Conservation (phyloP, 1,284 basidiomycete species). For the Ganoderma meredithae region DNA sequence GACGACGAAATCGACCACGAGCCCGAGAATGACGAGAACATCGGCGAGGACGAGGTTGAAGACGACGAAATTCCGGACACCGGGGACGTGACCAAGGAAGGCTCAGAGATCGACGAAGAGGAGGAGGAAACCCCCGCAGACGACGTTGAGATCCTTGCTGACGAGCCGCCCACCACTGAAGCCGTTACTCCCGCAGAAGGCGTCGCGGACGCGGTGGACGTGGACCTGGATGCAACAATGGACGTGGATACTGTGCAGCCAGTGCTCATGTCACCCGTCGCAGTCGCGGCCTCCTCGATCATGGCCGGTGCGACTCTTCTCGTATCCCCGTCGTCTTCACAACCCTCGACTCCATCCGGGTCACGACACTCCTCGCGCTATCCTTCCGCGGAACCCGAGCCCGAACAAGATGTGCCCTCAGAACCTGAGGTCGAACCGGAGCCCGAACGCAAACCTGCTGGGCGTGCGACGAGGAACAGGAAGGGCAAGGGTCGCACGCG, state of each 20-base stretch:
- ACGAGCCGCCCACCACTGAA: constrained; percentile 30
- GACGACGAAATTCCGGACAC: constrained; percentile 39
- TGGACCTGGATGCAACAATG: constrained; percentile 38
- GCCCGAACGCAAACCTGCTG: constrained; percentile 38
- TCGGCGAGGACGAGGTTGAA: constrained; percentile 38
- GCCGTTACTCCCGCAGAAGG: constrained; percentile 36
- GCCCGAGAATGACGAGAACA: background rate
- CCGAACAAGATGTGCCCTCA: constrained; percentile 32
- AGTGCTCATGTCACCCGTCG: constrained; percentile 50
- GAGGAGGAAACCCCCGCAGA: constrained; percentile 41
- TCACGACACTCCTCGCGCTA: constrained; percentile 53
- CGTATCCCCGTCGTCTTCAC: constrained; percentile 44
- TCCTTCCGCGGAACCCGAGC: constrained; percentile 48
- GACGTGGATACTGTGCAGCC: constrained; percentile 49
- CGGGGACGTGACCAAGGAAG: constrained; percentile 38
- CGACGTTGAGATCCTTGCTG: constrained; percentile 47
- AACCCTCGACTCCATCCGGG: constrained; percentile 42
- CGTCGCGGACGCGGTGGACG: constrained; percentile 37
- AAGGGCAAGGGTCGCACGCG: constrained; percentile 35
- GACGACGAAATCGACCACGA: constrained; percentile 36
- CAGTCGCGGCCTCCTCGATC: constrained; percentile 53
- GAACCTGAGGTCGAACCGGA: constrained; percentile 41
- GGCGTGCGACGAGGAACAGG: constrained; percentile 38
- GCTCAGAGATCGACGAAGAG: constrained; percentile 34
- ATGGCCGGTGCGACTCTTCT: constrained; percentile 57